These are phyloP conservation scores for Xerocomus spinulosus DNA, from an alignment of 768 basidiomycete species.

Conservation along the genomic window DNA sequence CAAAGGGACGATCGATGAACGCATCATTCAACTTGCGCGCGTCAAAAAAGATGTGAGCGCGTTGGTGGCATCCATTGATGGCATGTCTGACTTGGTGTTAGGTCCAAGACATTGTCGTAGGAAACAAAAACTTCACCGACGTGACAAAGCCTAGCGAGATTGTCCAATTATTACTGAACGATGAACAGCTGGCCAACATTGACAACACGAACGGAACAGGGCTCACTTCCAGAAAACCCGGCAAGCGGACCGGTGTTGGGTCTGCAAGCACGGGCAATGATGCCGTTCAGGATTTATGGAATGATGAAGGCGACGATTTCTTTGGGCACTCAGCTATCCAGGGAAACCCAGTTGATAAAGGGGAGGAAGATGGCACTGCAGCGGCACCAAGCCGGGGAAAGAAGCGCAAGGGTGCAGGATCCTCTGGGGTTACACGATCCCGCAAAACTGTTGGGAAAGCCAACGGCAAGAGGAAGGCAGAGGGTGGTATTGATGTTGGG, in stretches of 20 bases:
- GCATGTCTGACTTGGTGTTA: slow-evolving; percentile 27
- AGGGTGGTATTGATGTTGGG: slow-evolving; percentile 20
- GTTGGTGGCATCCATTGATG: not conserved
- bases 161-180: slow-evolving; percentile 88
- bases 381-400: slow-evolving; percentile 28
- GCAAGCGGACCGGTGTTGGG: slow-evolving; percentile 33
- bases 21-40: slow-evolving; percentile 91
- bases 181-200: slow-evolving; percentile 82
- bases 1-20: slow-evolving; percentile 92
- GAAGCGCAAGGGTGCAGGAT: slow-evolving; percentile 30
- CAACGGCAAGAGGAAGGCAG: slow-evolving; percentile 29
- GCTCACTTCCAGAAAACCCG: slow-evolving; percentile 33
- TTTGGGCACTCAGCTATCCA: slow-evolving; percentile 55
- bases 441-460: slow-evolving; percentile 33
- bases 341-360: slow-evolving; percentile 21
- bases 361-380: slow-evolving; percentile 28
- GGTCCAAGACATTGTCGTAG: slow-evolving; percentile 99
- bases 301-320: slow-evolving; percentile 84
- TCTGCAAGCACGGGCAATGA: slow-evolving; percentile 32
- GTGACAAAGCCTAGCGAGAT: slow-evolving; percentile 95
- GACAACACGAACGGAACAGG: slow-evolving; percentile 42
- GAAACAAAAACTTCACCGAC: slow-evolving; percentile 92
- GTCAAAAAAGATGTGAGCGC: slow-evolving; percentile 89
- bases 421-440: slow-evolving; percentile 16
- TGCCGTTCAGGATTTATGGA: slow-evolving; percentile 66